phyloP scores from a whole-genome alignment of 805 yeast genomes.

The Saccharomycopsis microspora region DNA sequence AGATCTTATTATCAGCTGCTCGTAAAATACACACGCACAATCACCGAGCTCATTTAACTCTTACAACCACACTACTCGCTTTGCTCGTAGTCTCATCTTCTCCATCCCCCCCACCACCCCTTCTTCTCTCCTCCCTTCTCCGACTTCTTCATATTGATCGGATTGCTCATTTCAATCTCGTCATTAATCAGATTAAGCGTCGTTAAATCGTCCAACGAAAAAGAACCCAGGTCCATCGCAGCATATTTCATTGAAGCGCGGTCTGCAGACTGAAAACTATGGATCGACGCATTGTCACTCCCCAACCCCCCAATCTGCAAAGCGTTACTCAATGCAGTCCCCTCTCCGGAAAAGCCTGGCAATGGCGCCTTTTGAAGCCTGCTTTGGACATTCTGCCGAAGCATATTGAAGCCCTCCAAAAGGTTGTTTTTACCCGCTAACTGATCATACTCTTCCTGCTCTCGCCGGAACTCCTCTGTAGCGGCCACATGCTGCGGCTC shows the following conservation, averaged over 20 bases:
- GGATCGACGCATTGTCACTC: background rate
- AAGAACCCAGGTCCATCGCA: constrained; percentile 14
- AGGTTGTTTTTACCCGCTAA: constrained; percentile 5
- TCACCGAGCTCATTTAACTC: no score
- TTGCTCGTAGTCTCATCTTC: no score
- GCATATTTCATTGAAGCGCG: background rate
- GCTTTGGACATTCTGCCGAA: constrained; percentile 14
- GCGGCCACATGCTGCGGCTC: constrained; percentile 31
- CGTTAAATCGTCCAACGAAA: constrained; percentile 15
- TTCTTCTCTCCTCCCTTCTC: no score
- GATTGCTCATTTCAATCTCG: constrained; percentile 15
- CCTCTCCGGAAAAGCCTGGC: background rate
- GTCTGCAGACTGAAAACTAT: background rate
- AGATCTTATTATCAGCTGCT: no score
- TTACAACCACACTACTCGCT: no score
- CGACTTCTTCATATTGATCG: background rate
- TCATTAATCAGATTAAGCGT: constrained; percentile 14
- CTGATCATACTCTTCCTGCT: constrained; percentile 12
- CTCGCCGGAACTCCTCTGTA: constrained; percentile 7
- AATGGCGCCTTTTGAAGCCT: constrained; percentile 5
- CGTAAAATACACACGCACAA: no score
- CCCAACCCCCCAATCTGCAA: background rate
- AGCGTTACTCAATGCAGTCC: background rate
- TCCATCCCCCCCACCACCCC: no score
- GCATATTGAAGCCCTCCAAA: constrained; percentile 12